Percentiles rank a stretch among this genome's conserved stretches.
Conservation (phyloP, 176 grass and related monocot genomes). For the Musa acuminata region DNA sequence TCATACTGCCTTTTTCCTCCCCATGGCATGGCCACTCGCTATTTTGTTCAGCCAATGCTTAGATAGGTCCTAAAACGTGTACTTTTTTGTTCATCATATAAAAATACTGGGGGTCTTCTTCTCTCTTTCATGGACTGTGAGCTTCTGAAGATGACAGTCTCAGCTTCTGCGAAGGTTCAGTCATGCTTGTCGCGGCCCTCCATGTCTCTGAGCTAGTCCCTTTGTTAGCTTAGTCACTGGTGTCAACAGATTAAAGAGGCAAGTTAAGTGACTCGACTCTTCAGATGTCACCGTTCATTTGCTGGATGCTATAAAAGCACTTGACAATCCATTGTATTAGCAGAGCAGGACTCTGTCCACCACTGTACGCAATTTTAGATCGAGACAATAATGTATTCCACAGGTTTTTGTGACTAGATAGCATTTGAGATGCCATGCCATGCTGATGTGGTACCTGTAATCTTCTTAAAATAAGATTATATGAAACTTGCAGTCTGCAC, state of each 20-base stretch:
- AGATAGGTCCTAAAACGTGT: not conserved
- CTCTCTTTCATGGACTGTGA: not conserved
- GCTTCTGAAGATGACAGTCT: not conserved
- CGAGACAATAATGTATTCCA: too few relatives aligned
- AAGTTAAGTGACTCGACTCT: not conserved
- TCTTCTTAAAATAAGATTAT: too few relatives aligned
- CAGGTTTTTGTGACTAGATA: too few relatives aligned
- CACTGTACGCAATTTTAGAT: too few relatives aligned
- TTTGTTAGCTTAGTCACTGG: not conserved
- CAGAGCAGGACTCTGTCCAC: too few relatives aligned
- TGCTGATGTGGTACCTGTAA: too few relatives aligned
- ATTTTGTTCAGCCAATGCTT: not conserved
- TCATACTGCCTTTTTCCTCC: not conserved
- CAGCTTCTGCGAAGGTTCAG: not conserved
- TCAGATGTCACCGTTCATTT: not conserved
- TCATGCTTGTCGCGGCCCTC: not conserved
- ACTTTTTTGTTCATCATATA: not conserved
- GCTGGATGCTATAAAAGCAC: too few relatives aligned
- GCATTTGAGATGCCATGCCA: too few relatives aligned
- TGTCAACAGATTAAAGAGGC: not conserved
- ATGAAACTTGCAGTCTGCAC: too few relatives aligned
- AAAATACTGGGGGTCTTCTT: not conserved
- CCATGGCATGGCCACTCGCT: not conserved
- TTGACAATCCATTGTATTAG: too few relatives aligned
- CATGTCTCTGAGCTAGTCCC: not conserved